phyloP scores from a whole-genome alignment of 441 rosid genomes.

The Omphalea diandra region DNA sequence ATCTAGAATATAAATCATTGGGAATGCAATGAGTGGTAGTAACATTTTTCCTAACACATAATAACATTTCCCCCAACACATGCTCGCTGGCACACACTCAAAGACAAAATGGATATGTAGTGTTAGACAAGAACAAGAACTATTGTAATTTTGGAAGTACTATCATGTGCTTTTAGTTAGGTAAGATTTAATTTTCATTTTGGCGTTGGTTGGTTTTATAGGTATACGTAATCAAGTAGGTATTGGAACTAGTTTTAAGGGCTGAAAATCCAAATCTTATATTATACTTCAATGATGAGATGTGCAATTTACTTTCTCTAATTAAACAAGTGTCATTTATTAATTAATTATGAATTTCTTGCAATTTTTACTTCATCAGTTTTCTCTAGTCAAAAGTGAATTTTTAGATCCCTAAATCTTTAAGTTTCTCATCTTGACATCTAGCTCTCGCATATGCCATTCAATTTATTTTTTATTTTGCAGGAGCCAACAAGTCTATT shows the following conservation, averaged over 20 bases:
- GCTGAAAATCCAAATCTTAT: neutral
- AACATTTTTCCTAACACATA: no score
- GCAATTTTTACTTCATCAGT: slow-evolving; percentile 4
- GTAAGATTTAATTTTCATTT: neutral
- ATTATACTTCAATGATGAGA: neutral
- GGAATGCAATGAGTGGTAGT: no score
- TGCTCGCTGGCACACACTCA: neutral
- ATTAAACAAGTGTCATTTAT: no score
- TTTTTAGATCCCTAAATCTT: neutral
- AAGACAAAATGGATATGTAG: neutral
- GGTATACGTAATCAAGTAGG: neutral
- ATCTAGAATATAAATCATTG: no score
- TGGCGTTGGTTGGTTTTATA: neutral
- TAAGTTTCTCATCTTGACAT: neutral
- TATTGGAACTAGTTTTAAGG: neutral
- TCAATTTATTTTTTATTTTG: slow-evolving; percentile 8
- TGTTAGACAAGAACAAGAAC: neutral
- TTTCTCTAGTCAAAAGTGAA: neutral
- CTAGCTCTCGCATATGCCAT: slow-evolving; percentile 3
- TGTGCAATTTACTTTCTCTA: neutral
- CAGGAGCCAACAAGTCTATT: slow-evolving; percentile 64
- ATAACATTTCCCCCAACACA: neutral
- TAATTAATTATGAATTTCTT: slow-evolving; percentile 8
- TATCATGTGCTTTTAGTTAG: neutral
- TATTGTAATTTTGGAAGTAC: neutral